Evolutionary conservation across 345 rosid species (phyloP).

Genomic region (Arabis alpina): DNA sequence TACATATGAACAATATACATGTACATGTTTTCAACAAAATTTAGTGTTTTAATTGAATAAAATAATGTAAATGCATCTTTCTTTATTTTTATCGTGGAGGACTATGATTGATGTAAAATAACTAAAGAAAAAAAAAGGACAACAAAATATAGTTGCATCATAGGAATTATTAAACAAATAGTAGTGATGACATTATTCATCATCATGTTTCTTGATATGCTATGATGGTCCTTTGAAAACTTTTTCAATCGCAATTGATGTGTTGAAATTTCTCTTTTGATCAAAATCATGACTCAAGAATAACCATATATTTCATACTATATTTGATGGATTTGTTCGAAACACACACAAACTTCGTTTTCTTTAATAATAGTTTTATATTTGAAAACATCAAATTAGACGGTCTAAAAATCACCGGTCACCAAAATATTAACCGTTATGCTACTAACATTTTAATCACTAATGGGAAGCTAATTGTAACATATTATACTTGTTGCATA

Average conservation of each 20-base stretch:
- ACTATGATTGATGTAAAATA: slow-evolving; percentile 37
- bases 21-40: not conserved
- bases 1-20: not conserved
- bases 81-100: slow-evolving; percentile 8
- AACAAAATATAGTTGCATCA: slow-evolving; percentile 8
- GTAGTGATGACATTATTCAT: slow-evolving; percentile 42
- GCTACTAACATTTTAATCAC: slow-evolving; percentile 3
- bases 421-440: not conserved
- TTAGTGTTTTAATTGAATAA: not conserved
- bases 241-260: slow-evolving; percentile 42
- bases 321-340: slow-evolving; percentile 26
- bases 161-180: slow-evolving; percentile 27
- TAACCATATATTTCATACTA: slow-evolving; percentile 22
- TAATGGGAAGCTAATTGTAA: not conserved
- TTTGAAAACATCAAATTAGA: not conserved
- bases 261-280: slow-evolving; percentile 43
- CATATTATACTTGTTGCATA: not conserved
- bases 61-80: not conserved
- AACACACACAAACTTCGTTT: not conserved
- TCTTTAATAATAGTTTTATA: not conserved
- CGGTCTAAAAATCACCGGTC: not conserved
- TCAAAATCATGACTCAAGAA: slow-evolving; percentile 33
- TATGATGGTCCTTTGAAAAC: slow-evolving; percentile 43
- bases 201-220: slow-evolving; percentile 41
- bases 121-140: slow-evolving; percentile 13